Conservation (phyloP, 257 asterid species). For the Scutellaria galericulata region DNA sequence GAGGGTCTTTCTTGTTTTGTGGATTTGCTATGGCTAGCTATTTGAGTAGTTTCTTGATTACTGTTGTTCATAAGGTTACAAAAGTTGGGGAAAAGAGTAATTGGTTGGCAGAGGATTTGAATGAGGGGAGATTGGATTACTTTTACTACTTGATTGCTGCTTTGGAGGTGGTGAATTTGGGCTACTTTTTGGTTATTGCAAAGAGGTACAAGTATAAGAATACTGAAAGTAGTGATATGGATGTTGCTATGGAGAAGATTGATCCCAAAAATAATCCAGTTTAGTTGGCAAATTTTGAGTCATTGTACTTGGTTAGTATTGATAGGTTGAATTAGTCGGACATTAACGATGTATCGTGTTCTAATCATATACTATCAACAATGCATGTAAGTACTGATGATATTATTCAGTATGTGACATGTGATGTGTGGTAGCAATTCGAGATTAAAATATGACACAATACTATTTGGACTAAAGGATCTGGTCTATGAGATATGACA, state of each 20-base stretch:
- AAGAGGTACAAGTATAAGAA: conserved; percentile 51
- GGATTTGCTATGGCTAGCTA: conserved; percentile 47
- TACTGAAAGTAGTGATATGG: conserved; percentile 19
- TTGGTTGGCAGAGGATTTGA: conserved; percentile 58
- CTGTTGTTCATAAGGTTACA: conserved; percentile 37
- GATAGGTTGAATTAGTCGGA: no score
- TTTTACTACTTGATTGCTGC: conserved; percentile 53
- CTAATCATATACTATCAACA: no score
- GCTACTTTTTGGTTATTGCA: conserved; percentile 45
- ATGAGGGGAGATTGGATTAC: conserved; percentile 54
- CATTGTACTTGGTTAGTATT: no score
- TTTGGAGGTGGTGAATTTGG: conserved; percentile 46
- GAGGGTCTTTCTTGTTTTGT: conserved; percentile 42
- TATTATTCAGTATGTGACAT: no score
- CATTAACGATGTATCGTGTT: no score
- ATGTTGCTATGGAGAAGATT: conserved; percentile 46
- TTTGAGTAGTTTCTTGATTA: conserved; percentile 45
- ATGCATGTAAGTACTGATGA: no score
- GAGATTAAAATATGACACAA: no score
- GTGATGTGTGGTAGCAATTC: no score
- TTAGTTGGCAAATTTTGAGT: conserved; percentile 17
- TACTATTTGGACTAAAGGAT: no score
- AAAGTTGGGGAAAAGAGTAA: conserved; percentile 26
- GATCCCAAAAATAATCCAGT: conserved; percentile 30
- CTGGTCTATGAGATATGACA: no score